These are phyloP conservation scores for Penicillium hesseltinei DNA, from an alignment of 2,329 filamentous ascomycete species.

Conservation along the genomic window DNA sequence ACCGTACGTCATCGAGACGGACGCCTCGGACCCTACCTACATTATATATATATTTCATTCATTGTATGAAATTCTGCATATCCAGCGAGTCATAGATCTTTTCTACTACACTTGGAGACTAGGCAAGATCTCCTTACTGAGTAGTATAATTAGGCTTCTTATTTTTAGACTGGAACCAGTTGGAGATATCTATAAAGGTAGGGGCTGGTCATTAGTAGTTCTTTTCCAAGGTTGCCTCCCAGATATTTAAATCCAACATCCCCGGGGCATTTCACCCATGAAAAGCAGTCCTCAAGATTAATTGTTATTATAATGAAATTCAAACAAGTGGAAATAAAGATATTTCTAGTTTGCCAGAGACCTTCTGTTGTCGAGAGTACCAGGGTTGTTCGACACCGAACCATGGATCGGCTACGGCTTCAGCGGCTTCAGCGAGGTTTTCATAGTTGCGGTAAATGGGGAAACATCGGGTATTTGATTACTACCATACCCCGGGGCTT, in stretches of 20 bases:
- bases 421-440: no score
- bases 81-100: not conserved
- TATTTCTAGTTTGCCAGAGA: not conserved
- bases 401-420: conserved; percentile 8
- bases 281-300: not conserved
- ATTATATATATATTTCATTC: not conserved
- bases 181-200: not conserved
- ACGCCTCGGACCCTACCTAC: no score
- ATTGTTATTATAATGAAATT: no score
- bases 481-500: not conserved
- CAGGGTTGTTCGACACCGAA: not conserved
- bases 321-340: not conserved
- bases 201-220: no score
- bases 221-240: not conserved
- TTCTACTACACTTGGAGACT: not conserved
- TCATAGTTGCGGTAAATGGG: not conserved
- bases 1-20: no score
- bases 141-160: not conserved
- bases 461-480: not conserved
- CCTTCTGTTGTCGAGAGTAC: not conserved
- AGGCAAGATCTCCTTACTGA: no score
- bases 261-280: no score
- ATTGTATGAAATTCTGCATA: not conserved
- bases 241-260: no score
- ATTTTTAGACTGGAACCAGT: not conserved